Conservation (phyloP, 2,329 filamentous ascomycete genomes). For the Harringtonia lauricola region DNA sequence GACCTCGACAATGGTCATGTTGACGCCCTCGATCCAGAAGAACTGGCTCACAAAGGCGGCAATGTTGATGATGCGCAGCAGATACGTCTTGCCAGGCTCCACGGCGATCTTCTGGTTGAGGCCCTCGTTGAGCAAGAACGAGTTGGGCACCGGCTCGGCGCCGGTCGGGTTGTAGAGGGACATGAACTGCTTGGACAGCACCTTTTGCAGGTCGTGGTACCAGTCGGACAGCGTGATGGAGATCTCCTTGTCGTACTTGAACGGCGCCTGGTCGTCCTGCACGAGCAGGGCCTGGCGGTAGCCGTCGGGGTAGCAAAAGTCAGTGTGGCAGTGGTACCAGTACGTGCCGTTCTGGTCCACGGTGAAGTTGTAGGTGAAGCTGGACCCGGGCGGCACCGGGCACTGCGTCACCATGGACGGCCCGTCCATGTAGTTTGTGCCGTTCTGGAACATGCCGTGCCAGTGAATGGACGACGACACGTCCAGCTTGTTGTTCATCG, state of each 20-base stretch:
- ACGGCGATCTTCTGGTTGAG: slow-evolving; percentile 48
- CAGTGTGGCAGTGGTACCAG: slow-evolving; percentile 65
- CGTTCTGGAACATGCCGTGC: slow-evolving; percentile 60
- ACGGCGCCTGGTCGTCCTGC: slow-evolving; percentile 49
- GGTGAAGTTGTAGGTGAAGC: slow-evolving; percentile 59
- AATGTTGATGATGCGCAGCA: slow-evolving; percentile 62
- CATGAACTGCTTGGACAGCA: slow-evolving; percentile 36
- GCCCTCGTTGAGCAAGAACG: slow-evolving; percentile 62
- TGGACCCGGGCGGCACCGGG: slow-evolving; percentile 47
- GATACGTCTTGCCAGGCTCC: slow-evolving; percentile 57
- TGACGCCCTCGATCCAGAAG: slow-evolving; percentile 56
- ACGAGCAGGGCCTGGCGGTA: slow-evolving; percentile 8
- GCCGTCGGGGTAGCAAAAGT: slow-evolving; percentile 60
- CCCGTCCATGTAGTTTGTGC: slow-evolving; percentile 62
- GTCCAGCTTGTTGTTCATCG: slow-evolving; percentile 49
- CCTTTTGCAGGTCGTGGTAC: slow-evolving; percentile 51
- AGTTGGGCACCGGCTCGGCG: slow-evolving; percentile 55
- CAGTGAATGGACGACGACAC: slow-evolving; percentile 55
- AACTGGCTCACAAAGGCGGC: slow-evolving; percentile 61
- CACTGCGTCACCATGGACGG: slow-evolving; percentile 56
- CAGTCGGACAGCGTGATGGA: slow-evolving; percentile 57
- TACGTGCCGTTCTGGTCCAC: slow-evolving; percentile 53
- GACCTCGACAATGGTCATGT: slow-evolving; percentile 59
- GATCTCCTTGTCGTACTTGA: slow-evolving; percentile 51
- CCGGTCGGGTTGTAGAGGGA: slow-evolving; percentile 43